Conservation (phyloP, 768 basidiomycete species). For the Piloderma croceum region DNA sequence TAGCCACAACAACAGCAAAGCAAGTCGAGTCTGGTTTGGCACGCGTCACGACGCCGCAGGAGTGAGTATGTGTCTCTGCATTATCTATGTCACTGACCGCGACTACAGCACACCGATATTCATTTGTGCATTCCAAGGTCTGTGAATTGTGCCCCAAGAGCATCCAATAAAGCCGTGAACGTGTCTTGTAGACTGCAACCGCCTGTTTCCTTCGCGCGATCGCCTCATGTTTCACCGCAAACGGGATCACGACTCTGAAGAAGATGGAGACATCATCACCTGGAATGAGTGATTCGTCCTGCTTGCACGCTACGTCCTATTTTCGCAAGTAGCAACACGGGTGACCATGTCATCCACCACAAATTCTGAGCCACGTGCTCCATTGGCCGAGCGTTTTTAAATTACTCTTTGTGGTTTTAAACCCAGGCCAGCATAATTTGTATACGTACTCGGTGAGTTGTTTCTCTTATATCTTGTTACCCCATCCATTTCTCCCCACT, state of each 20-base stretch:
- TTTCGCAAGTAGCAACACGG: no score
- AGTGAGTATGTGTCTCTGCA: slow-evolving; percentile 38
- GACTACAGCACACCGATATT: slow-evolving; percentile 66
- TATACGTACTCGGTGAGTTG: no score
- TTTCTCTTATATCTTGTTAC: no score
- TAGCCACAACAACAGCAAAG: slow-evolving; percentile 50
- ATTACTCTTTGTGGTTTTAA: no score
- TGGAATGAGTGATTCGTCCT: slow-evolving; percentile 67
- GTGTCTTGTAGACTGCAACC: slow-evolving; percentile 50
- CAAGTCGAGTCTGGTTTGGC: slow-evolving; percentile 46
- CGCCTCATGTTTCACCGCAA: slow-evolving; percentile 66
- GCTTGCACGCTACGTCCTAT: no score
- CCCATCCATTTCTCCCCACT: no score
- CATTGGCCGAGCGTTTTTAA: no score
- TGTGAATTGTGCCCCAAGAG: slow-evolving; percentile 4
- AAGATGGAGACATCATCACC: slow-evolving; percentile 53
- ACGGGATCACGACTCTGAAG: slow-evolving; percentile 58
- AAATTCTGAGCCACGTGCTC: no score
- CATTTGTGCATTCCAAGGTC: slow-evolving; percentile 65
- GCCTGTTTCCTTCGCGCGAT: slow-evolving; percentile 67
- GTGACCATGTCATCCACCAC: no score
- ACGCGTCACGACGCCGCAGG: slow-evolving; percentile 57
- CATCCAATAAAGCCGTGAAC: background rate
- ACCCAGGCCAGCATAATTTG: no score
- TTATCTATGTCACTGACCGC: background rate